Conservation (phyloP, 2,329 filamentous ascomycete genomes). For the Verruconis gallopava region DNA sequence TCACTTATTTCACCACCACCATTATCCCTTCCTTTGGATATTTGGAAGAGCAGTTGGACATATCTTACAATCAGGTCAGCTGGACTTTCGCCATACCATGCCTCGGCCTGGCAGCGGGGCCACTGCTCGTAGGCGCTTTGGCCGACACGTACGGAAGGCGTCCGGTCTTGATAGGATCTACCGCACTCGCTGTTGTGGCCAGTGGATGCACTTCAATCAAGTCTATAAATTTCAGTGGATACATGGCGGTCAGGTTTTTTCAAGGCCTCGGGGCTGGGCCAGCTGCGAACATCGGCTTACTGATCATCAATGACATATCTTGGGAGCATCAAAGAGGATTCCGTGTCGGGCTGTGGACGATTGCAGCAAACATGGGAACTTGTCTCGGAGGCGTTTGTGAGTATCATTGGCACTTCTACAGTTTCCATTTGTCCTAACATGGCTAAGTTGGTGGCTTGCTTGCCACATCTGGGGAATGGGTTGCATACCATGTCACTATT, state of each 20-base stretch:
- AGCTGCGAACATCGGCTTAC: slow-evolving; percentile 41
- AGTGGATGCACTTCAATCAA: slow-evolving; percentile 29
- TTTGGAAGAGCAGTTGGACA: slow-evolving; percentile 33
- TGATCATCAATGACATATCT: slow-evolving; percentile 42
- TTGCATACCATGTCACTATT: slow-evolving; percentile 43
- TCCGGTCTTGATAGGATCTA: slow-evolving; percentile 35
- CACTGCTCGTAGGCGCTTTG: slow-evolving; percentile 21
- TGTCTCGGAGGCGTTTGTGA: no score
- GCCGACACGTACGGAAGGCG: slow-evolving; percentile 25
- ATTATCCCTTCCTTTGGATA: slow-evolving; percentile 41
- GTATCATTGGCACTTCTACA: no score
- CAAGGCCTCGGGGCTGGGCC: slow-evolving; percentile 44
- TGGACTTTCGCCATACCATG: slow-evolving; percentile 40
- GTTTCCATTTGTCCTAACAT: no score
- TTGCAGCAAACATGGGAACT: no score
- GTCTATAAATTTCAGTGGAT: slow-evolving; percentile 31
- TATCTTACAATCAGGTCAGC: slow-evolving; percentile 32
- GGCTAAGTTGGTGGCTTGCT: no score
- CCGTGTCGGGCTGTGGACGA: slow-evolving; percentile 44
- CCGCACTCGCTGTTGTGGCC: slow-evolving; percentile 28
- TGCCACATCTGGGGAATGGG: no score
- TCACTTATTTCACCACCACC: slow-evolving; percentile 46
- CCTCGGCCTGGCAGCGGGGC: slow-evolving; percentile 19
- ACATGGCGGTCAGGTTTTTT: slow-evolving; percentile 47
- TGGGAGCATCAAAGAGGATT: slow-evolving; percentile 44